phyloP scores from a whole-genome alignment of 192 early-diverging fungal species.

The Thamnidium elegans region DNA sequence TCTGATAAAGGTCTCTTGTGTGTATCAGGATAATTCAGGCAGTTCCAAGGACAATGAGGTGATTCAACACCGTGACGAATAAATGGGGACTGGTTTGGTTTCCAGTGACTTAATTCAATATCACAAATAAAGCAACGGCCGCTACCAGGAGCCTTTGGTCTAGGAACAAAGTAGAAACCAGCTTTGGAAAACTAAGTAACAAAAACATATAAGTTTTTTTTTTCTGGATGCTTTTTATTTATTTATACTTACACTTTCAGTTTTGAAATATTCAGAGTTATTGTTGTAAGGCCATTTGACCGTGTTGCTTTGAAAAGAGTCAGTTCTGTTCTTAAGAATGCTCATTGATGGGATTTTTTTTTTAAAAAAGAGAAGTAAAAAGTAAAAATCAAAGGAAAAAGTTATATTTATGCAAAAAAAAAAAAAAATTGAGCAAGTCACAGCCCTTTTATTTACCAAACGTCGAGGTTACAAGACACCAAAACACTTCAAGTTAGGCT shows the following conservation, averaged over 20 bases:
- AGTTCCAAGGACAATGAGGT: constrained; percentile 6
- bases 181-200: constrained; percentile 21
- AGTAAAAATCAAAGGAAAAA: no score
- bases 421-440: neutral
- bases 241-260: neutral
- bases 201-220: constrained; percentile 1
- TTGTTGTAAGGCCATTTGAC: constrained; percentile 3
- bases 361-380: no score
- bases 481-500: no score
- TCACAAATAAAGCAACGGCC: constrained; percentile 18
- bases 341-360: constrained; percentile 3
- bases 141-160: neutral
- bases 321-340: neutral
- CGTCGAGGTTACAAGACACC: no score
- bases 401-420: neutral
- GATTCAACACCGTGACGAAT: neutral
- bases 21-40: constrained; percentile 12
- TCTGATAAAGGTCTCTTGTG: neutral
- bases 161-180: constrained; percentile 16
- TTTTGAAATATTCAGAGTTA: neutral
- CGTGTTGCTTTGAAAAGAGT: neutral
- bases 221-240: neutral
- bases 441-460: no score
- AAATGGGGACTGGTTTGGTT: constrained; percentile 11
- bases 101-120: constrained; percentile 13